Evolutionary conservation across 306 rosid genomes (phyloP).

Genomic region (Malus fusca): DNA sequence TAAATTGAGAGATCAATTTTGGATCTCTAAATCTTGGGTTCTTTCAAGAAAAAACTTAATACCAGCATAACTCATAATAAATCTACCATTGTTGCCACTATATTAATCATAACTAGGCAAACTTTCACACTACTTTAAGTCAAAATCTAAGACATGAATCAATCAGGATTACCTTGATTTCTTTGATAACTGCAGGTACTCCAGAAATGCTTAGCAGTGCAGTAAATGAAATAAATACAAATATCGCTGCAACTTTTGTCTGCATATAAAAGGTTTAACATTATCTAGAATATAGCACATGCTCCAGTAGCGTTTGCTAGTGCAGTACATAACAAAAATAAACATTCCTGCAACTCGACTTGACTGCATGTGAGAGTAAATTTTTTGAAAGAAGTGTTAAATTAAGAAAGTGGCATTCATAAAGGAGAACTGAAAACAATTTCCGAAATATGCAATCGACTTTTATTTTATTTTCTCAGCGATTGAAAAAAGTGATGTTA

Average conservation of each 20-base stretch:
- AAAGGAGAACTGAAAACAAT: neutral
- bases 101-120: constrained; percentile 2
- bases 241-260: constrained; percentile 94
- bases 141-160: neutral
- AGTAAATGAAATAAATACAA: constrained; percentile 75
- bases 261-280: constrained; percentile 26
- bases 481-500: neutral
- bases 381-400: too few species aligned
- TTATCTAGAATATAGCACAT: neutral
- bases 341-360: neutral
- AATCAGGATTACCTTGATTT: constrained; percentile 57
- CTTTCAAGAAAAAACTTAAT: neutral
- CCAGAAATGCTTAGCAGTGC: constrained; percentile 92
- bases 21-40: neutral
- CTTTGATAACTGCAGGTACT: constrained; percentile 77
- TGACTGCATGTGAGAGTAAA: neutral
- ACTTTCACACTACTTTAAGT: neutral
- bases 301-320: neutral
- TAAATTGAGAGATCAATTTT: neutral
- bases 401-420: too few species aligned
- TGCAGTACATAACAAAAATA: neutral
- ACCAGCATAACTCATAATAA: neutral
- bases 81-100: neutral
- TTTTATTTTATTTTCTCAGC: neutral
- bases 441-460: neutral